phyloP scores from a whole-genome alignment of 1,139 yeast genomes.

The Hyphopichia wangnamkhiaoensis region DNA sequence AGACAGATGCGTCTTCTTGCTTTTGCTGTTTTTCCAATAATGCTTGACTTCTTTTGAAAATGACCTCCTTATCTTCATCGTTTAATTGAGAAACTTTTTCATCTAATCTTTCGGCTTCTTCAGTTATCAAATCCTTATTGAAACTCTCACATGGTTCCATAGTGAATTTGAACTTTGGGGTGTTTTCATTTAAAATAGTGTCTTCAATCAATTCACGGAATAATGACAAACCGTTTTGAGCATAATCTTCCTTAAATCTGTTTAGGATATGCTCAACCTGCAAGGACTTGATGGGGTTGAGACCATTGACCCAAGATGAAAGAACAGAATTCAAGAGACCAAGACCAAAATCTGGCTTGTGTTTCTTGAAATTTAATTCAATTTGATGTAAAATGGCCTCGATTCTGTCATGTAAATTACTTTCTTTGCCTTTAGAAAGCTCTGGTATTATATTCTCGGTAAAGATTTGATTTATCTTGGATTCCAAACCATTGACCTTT shows the following conservation, averaged over 20 bases:
- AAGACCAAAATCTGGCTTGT: conserved; percentile 89
- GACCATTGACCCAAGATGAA: conserved; percentile 82
- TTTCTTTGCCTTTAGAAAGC: conserved; percentile 34
- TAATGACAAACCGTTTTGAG: conserved; percentile 52
- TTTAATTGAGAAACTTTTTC: conserved; percentile 45
- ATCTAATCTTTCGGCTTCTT: conserved; percentile 58
- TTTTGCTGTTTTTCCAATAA: conserved; percentile 65
- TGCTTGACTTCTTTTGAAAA: conserved; percentile 59
- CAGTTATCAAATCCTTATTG: conserved; percentile 46
- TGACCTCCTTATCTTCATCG: conserved; percentile 56
- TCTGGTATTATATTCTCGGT: conserved; percentile 38
- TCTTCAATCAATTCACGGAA: conserved; percentile 59
- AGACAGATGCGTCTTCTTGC: conserved; percentile 70
- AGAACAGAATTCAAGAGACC: conserved; percentile 70
- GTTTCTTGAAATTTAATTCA: conserved; percentile 80
- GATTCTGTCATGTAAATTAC: conserved; percentile 63
- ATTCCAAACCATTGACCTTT: conserved; percentile 48
- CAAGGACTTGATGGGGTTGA: conserved; percentile 67
- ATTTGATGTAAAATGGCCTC: conserved; percentile 87
- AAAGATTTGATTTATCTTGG: conserved; percentile 46
- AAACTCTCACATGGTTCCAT: conserved; percentile 71
- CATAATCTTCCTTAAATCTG: conserved; percentile 62
- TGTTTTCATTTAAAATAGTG: conserved; percentile 49
- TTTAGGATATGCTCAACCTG: conserved; percentile 63
- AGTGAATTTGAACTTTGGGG: conserved; percentile 63